Evolutionary conservation across 768 basidiomycete genomes (phyloP), one percentile per base, ranked within the genome.

Genomic region (Chalciporus pseudorubinellus): DNA sequence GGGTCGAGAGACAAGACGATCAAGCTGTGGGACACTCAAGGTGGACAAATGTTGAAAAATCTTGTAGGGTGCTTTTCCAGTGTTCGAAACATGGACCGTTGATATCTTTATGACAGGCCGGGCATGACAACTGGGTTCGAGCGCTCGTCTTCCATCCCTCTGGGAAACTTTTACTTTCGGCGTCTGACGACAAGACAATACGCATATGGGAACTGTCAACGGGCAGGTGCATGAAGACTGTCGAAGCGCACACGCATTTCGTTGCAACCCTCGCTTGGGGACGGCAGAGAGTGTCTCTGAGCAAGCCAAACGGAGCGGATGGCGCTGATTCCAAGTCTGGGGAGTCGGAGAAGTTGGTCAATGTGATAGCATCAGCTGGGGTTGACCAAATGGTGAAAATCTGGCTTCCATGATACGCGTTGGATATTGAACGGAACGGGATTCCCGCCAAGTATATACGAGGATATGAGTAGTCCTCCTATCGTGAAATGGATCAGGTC

Each of bases 1-100:
- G 92, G 91, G 12, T 86, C 89, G 28, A 79, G 94, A 68, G 94
- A 98, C 73, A 95, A 92, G 76, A 84, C 83, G 5, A 90, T 97
- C 73, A 90, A 87, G 62, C 69, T 98, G 16, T 98, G 94, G 94
- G 94, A 97, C 62, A 77, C 83, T 0, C 77, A 84, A 53, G 84
- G 82, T 40, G 93, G 95, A 5, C 91, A 91, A 67, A 78, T 89
- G 67, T 68, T 94, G 39, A 79, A 84, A 66, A 89, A 81, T 54
- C 78, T 95, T 50, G 89, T 88, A 57, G 51, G 80, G 68, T 42
- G 21, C 50, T 31, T 16, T 46, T 4, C 18, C 42, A 39, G 48
- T 26, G 11, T 55, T 33, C 44, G 24, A 28, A n/a, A 4, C 29
- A 38, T 21, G n/a, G 21, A 36, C 22, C 39, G 43, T 50, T 60